Evolutionary conservation across 805 yeast genomes (phyloP), one percentile per base, ranked within the genome.

Genomic region (Metschnikowia rubicola): DNA sequence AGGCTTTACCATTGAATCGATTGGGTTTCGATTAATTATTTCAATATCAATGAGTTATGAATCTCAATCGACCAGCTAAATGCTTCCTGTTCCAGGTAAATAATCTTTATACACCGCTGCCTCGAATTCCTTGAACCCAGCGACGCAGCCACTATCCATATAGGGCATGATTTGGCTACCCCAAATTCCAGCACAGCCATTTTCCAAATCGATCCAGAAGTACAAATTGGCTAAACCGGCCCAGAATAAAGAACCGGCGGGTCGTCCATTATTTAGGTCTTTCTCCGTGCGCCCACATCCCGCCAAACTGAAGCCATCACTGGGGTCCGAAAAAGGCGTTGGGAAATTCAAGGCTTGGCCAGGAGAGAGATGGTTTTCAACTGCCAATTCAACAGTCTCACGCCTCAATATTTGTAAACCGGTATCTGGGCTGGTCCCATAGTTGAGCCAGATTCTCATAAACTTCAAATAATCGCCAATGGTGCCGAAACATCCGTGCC

Each of bases 401-500:
- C 55, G 46, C 15, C 55, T 44, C 38, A 74, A 55, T 21, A 73
- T 62, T 32, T 48, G 55, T 0, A 35, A 47, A 1, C 67, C 65
- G 21, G 71, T 65, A 47, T 71, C 74, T 3, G 73, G 72, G 37
- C 74, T 66, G 11, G 54, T 48, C 10, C 79, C 79, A 38, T 65
- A 63, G 47, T 74, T 74, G 35, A 75, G 58, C 52, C 74, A 62
- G 9, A 67, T 58, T 8, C 75, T 60, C 26, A 72, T 54, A 39
- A 70, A 70, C 44, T 63, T 68, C 48, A 72, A 58, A 46, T 64
- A 72, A 53, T 71, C 77, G 3, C 56, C 62, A 1, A 66, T 67
- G 2, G 65, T 64, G 1, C 73, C 70, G 44, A 63, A 67, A 42
- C 69, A 61, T 2, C 77, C 77, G 44, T 66, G 73, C n/a, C 77